A percentile compares a stretch with the other conserved stretches of the same genome.
Evolutionary conservation across 306 rosid species (phyloP).

Genomic region (Malus orientalis): DNA sequence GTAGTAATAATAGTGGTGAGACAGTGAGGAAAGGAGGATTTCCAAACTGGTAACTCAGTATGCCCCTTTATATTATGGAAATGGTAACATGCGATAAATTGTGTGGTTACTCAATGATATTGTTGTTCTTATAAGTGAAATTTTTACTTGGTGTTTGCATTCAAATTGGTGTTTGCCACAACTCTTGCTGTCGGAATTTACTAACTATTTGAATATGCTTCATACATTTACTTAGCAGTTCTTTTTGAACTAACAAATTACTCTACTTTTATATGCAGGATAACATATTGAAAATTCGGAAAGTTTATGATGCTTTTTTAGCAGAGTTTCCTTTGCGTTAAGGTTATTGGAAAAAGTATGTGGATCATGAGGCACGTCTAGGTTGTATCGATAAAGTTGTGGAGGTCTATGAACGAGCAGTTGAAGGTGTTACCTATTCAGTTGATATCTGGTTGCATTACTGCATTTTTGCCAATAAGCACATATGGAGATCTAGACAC

Average conservation of each 20-base stretch:
- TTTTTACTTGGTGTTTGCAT: background rate
- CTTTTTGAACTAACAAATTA: slow-evolving; percentile 10
- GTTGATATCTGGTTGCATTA: slow-evolving; percentile 99
- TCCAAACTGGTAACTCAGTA: too few species aligned
- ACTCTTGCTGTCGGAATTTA: background rate
- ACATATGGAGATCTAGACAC: slow-evolving; percentile 92
- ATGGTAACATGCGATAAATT: too few species aligned
- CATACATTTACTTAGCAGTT: background rate
- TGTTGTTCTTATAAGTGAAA: background rate
- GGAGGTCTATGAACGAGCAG: slow-evolving; percentile 91
- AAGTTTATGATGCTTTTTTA: slow-evolving; percentile 88
- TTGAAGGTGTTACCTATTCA: slow-evolving; percentile 94
- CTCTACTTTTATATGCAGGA: slow-evolving; percentile 40
- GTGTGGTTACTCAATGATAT: background rate
- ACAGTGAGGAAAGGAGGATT: too few species aligned
- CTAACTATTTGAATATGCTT: background rate
- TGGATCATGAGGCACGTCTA: slow-evolving; percentile 83
- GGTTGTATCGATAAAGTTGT: slow-evolving; percentile 87
- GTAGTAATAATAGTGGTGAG: too few species aligned
- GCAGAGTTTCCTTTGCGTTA: slow-evolving; percentile 90
- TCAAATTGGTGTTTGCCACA: background rate
- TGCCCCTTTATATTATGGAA: too few species aligned
- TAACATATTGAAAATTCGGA: slow-evolving; percentile 70
- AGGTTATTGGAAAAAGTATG: slow-evolving; percentile 99
- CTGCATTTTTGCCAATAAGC: slow-evolving; percentile 78